Percentiles rank a stretch among this genome's conserved stretches.
Conservation (phyloP, 257 asterid species). For the Capsicum rhomboideum region DNA sequence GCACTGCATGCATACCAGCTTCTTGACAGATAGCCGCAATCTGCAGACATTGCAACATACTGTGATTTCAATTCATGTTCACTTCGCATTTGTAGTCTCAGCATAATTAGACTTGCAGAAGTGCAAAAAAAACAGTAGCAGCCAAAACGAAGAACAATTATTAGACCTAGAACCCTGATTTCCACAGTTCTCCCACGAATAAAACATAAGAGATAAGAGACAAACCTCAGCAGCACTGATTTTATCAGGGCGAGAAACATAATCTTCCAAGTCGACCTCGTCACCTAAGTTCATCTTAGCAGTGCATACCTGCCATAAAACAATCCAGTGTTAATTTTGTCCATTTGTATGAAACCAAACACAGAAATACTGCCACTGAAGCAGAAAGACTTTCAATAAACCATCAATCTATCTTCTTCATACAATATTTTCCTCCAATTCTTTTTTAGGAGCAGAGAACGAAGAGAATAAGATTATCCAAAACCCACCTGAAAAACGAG, state of each 20-base stretch:
- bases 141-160: neutral
- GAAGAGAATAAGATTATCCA: neutral
- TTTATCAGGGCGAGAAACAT: slow-evolving; percentile 85
- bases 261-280: slow-evolving; percentile 85
- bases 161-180: neutral
- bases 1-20: slow-evolving; percentile 88
- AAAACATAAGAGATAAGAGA: neutral
- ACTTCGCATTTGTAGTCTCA: neutral
- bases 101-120: neutral
- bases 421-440: neutral
- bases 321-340: neutral
- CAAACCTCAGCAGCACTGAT: slow-evolving; percentile 94
- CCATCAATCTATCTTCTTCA: neutral
- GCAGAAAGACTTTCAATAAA: neutral
- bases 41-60: neutral
- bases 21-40: neutral
- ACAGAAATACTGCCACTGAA: neutral
- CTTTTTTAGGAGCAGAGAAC: neutral
- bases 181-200: neutral
- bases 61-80: neutral
- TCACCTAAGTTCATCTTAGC: slow-evolving; percentile 81
- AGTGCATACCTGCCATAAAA: slow-evolving; percentile 59
- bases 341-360: neutral
- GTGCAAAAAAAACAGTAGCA: neutral
- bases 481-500: slow-evolving; percentile 64